These are phyloP conservation scores for Penicillium simplicissimum DNA, from an alignment of 495 filamentous ascomycete genomes.

Conservation along the genomic window DNA sequence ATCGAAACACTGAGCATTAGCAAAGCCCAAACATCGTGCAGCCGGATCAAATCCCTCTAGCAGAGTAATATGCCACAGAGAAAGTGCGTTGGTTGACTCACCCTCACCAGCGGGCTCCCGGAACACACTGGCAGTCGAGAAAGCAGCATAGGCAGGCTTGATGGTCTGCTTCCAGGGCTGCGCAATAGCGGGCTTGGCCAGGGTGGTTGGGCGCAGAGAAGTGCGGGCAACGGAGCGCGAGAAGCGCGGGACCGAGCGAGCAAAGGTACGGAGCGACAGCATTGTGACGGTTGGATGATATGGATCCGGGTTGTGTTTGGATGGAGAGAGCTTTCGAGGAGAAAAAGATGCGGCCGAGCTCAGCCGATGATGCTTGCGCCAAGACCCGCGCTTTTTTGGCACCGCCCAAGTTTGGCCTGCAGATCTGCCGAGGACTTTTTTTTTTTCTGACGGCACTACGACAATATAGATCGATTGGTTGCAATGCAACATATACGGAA, in stretches of 20 bases:
- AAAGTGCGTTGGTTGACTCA: conserved; percentile 26
- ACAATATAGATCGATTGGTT: not conserved
- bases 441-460: not conserved
- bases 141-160: conserved; percentile 63
- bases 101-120: conserved; percentile 59
- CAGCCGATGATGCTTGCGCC: conserved; percentile 45
- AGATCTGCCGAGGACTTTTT: conserved; percentile 20
- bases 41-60: not conserved
- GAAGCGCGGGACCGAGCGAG: conserved; percentile 70
- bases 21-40: not conserved
- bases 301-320: conserved; percentile 16
- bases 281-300: conserved; percentile 52
- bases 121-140: conserved; percentile 67
- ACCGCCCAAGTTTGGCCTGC: conserved; percentile 15
- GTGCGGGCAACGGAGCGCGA: conserved; percentile 58
- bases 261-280: conserved; percentile 71
- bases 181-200: conserved; percentile 46
- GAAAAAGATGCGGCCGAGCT: conserved; percentile 26
- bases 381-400: conserved; percentile 29
- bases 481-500: no score
- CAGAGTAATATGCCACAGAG: not conserved
- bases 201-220: conserved; percentile 47
- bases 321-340: conserved; percentile 23
- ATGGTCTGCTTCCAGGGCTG: conserved; percentile 53
- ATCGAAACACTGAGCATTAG: conserved; percentile 16